phyloP scores from a whole-genome alignment of 805 yeast genomes.

The Torulaspora maleeae region DNA sequence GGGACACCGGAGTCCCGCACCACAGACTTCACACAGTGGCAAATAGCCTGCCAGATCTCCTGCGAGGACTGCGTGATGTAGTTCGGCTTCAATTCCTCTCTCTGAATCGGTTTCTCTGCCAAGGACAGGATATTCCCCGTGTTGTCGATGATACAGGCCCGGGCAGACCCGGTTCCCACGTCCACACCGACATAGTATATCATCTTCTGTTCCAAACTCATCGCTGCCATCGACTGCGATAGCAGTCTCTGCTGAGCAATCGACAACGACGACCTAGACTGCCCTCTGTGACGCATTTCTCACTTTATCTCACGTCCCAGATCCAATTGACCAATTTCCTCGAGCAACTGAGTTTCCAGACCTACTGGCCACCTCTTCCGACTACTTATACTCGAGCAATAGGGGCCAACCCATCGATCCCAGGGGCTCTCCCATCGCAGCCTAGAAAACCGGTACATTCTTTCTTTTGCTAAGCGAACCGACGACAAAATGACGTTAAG shows the following conservation, averaged over 20 bases:
- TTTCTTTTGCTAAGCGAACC: slow-evolving; percentile 5
- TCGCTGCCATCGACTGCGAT: slow-evolving; percentile 20
- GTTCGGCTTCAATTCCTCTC: slow-evolving; percentile 69
- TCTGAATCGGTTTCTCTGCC: slow-evolving; percentile 70
- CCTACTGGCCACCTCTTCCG: neutral
- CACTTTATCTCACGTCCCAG: neutral
- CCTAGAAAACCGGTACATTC: neutral
- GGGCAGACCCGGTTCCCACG: slow-evolving; percentile 96
- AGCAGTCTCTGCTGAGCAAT: slow-evolving; percentile 26
- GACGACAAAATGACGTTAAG: slow-evolving; percentile 3
- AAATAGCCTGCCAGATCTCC: slow-evolving; percentile 87
- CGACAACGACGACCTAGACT: slow-evolving; percentile 24
- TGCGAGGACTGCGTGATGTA: slow-evolving; percentile 81
- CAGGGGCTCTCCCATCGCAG: neutral
- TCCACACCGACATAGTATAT: slow-evolving; percentile 72
- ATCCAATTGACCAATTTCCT: neutral
- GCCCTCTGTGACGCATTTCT: slow-evolving; percentile 16
- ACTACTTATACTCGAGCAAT: neutral
- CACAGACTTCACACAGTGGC: slow-evolving; percentile 73
- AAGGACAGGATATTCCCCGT: slow-evolving; percentile 75
- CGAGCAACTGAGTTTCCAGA: neutral
- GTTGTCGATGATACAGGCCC: slow-evolving; percentile 87
- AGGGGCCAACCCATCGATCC: neutral
- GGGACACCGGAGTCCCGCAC: slow-evolving; percentile 71
- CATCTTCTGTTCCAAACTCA: slow-evolving; percentile 18